phyloP scores from a whole-genome alignment of 352 stramenopile species.

The Phytophthora parvispora region DNA sequence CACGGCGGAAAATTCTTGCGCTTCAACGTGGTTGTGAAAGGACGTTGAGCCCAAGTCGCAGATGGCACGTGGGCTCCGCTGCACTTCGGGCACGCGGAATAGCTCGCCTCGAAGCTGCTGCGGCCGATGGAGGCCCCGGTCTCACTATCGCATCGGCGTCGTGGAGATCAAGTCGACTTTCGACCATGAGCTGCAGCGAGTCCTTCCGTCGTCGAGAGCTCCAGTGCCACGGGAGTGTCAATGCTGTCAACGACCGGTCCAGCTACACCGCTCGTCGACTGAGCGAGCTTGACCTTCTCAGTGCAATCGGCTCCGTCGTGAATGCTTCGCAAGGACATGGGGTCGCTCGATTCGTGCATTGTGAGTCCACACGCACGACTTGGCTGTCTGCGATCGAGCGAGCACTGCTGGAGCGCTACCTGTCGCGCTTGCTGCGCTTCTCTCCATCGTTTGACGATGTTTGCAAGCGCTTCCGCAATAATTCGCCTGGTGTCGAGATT shows the following conservation, averaged over 20 bases:
- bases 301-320: conserved; percentile 10
- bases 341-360: conserved; percentile 12
- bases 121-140: neutral
- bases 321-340: conserved; percentile 7
- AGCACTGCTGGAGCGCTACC: conserved; percentile 16
- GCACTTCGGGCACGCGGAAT: conserved; percentile 1
- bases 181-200: neutral
- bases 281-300: conserved; percentile 16
- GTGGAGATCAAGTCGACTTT: neutral
- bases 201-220: conserved; percentile 23
- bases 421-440: conserved; percentile 15
- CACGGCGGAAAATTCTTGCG: conserved; percentile 25
- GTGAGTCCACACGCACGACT: conserved; percentile 4
- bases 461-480: conserved; percentile 2
- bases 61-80: conserved; percentile 18
- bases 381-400: conserved; percentile 9
- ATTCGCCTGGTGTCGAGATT: neutral
- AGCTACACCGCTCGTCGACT: conserved; percentile 24
- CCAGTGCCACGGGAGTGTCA: conserved; percentile 10
- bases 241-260: conserved; percentile 14
- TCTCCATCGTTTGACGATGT: conserved; percentile 17
- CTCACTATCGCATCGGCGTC: conserved; percentile 15
- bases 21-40: conserved; percentile 27
- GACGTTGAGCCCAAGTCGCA: conserved; percentile 19
- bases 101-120: neutral